phyloP scores from a whole-genome alignment of 495 filamentous ascomycete species.

The Trichoderma orchidacearum region DNA sequence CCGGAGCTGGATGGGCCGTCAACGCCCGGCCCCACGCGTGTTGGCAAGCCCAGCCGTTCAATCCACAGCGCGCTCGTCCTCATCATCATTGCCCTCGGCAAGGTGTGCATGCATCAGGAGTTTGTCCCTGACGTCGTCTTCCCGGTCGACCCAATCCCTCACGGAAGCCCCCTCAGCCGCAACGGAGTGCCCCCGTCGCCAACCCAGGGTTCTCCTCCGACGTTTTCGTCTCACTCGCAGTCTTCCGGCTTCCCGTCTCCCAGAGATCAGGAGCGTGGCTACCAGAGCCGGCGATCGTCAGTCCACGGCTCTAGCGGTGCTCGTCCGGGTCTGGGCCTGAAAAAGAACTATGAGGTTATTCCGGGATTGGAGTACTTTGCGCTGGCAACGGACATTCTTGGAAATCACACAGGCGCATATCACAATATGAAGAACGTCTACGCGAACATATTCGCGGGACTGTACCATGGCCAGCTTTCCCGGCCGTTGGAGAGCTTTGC shows the following conservation, averaged over 20 bases:
- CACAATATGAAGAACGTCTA: constrained; percentile 73
- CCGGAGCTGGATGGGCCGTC: constrained; percentile 19
- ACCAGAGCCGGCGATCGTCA: constrained; percentile 26
- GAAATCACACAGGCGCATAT: constrained; percentile 53
- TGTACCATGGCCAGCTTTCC: constrained; percentile 80
- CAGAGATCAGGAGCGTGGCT: constrained; percentile 27
- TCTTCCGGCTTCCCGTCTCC: constrained; percentile 31
- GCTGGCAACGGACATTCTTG: constrained; percentile 76
- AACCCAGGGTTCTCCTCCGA: constrained; percentile 33
- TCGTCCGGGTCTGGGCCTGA: constrained; percentile 13
- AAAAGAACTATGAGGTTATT: constrained; percentile 70
- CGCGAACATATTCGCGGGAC: constrained; percentile 69
- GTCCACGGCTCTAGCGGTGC: constrained; percentile 19
- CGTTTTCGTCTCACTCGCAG: constrained; percentile 20
- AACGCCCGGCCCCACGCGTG: constrained; percentile 14
- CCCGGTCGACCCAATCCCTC: constrained; percentile 22
- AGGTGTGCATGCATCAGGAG: constrained; percentile 56
- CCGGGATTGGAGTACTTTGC: constrained; percentile 84
- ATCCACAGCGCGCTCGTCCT: constrained; percentile 67
- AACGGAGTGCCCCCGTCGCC: constrained; percentile 37
- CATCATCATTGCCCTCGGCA: constrained; percentile 72
- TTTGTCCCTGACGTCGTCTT: constrained; percentile 46
- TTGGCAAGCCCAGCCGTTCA: constrained; percentile 38
- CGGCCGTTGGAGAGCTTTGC: constrained; percentile 81
- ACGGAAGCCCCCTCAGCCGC: constrained; percentile 29